These are phyloP conservation scores for Hansenula lynferdii DNA, from an alignment of 1,139 yeast genomes.

Conservation along the genomic window DNA sequence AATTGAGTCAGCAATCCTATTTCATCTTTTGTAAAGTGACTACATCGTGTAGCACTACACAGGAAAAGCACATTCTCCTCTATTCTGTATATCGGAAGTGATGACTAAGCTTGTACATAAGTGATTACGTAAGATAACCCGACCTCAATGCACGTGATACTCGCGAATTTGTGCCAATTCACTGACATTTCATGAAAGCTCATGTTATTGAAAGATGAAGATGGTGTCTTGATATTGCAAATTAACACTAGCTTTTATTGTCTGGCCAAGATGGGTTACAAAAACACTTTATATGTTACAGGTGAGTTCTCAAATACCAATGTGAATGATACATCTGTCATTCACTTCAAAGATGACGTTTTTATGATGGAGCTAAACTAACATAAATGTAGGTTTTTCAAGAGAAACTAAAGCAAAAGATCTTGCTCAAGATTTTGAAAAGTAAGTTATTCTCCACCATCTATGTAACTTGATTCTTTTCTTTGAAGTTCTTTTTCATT, in stretches of 20 bases:
- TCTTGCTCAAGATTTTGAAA: constrained; percentile 64
- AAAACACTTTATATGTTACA: constrained; percentile 55
- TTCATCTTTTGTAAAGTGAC: too few species aligned
- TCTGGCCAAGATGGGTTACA: constrained; percentile 36
- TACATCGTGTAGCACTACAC: too few species aligned
- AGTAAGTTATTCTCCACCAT: constrained; percentile 38
- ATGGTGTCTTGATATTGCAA: neutral
- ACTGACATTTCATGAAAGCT: too few species aligned
- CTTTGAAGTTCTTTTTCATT: neutral
- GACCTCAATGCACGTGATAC: too few species aligned
- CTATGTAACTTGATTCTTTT: constrained; percentile 3
- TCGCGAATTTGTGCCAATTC: too few species aligned
- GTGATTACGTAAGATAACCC: too few species aligned
- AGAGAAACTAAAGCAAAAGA: constrained; percentile 60
- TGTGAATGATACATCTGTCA: neutral
- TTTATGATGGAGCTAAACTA: neutral
- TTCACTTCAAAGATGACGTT: neutral
- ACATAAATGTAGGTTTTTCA: constrained; percentile 39
- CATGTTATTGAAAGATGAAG: too few species aligned
- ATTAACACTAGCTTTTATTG: neutral
- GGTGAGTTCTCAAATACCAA: constrained; percentile 24
- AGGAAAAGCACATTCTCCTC: too few species aligned
- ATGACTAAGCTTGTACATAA: too few species aligned
- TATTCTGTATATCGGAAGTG: too few species aligned
- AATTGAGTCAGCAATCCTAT: too few species aligned